Conservation (phyloP, 345 rosid species). For the Salix suchowensis region DNA sequence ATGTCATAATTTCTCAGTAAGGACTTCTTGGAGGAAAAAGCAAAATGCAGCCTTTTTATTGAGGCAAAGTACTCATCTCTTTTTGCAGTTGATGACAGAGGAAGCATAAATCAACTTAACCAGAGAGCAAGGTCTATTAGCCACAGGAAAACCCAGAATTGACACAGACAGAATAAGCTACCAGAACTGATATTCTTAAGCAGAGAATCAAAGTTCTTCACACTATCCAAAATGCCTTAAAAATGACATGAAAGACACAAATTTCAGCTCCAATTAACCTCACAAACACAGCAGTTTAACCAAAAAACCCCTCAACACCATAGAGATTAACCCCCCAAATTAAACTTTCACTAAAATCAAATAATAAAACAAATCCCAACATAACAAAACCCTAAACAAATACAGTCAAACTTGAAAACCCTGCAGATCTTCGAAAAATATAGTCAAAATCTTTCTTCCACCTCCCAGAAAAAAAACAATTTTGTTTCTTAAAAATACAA, state of each 20-base stretch:
- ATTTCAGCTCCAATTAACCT: background rate
- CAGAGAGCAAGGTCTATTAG: background rate
- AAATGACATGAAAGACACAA: background rate
- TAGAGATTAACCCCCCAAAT: conserved; percentile 1
- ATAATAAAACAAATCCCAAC: background rate
- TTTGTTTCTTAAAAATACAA: background rate
- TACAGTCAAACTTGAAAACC: background rate
- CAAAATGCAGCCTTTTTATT: background rate
- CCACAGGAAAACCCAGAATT: background rate
- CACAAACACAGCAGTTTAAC: background rate
- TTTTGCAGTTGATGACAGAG: background rate
- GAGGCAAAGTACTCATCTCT: background rate
- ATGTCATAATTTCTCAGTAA: background rate
- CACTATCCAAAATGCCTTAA: background rate
- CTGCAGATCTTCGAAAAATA: conserved; percentile 33
- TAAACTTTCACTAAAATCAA: background rate
- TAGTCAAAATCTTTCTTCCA: background rate
- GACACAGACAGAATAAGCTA: background rate
- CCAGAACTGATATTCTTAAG: background rate
- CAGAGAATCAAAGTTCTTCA: background rate
- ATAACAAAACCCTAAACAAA: background rate
- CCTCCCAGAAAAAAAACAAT: background rate
- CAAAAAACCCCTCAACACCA: background rate
- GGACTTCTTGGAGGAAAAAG: background rate
- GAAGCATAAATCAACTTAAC: background rate